phyloP scores from a whole-genome alignment of 2,329 filamentous ascomycete genomes.

The Thermoascus crustaceus region DNA sequence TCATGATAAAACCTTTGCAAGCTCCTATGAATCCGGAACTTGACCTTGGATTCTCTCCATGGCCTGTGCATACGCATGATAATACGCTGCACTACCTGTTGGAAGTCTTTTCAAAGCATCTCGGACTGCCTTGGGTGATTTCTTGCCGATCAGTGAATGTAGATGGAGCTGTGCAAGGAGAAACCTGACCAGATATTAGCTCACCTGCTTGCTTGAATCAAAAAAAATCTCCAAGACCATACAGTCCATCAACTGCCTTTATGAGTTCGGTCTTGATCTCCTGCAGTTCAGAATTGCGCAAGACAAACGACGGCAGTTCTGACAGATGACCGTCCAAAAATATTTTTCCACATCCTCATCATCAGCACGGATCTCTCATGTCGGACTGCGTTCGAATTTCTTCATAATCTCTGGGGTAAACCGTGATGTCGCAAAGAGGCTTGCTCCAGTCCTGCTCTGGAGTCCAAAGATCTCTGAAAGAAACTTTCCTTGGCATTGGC shows the following conservation, averaged over 20 bases:
- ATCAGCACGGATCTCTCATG: background rate
- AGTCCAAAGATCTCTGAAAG: background rate
- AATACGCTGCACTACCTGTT: constrained; percentile 1
- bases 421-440: background rate
- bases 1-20: too few species aligned
- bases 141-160: constrained; percentile 5
- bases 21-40: background rate
- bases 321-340: too few species aligned
- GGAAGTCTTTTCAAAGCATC: constrained; percentile 2
- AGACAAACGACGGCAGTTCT: too few species aligned
- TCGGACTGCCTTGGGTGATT: constrained; percentile 2
- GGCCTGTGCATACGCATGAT: constrained; percentile 8
- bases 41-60: constrained; percentile 12
- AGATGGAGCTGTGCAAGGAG: constrained; percentile 8
- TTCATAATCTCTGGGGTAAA: background rate
- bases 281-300: constrained; percentile 1
- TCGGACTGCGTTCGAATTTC: background rate
- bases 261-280: constrained; percentile 2
- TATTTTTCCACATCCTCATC: background rate
- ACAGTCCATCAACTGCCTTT: constrained; percentile 4
- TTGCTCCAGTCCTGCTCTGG: background rate
- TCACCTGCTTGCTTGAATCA: too few species aligned
- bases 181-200: constrained; percentile 7
- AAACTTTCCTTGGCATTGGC: background rate
- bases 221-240: too few species aligned